These are phyloP conservation scores for Euphorbia pulcherrima DNA, from an alignment of 345 rosid species.

Conservation along the genomic window DNA sequence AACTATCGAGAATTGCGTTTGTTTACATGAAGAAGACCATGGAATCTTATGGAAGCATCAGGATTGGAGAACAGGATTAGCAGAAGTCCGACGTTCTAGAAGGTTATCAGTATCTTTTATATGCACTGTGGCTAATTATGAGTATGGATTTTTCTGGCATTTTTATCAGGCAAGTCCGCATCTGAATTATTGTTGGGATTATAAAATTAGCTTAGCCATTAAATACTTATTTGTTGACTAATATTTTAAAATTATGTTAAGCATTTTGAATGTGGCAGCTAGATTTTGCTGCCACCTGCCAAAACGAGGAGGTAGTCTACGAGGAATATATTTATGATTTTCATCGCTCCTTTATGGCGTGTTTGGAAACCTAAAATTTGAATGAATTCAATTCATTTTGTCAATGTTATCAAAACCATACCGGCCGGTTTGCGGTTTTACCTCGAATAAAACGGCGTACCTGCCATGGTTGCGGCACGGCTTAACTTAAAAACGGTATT, in stretches of 20 bases:
- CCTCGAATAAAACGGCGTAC: too few species aligned
- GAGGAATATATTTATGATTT: neutral
- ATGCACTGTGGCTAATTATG: constrained; percentile 90
- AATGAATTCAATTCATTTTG: too few species aligned
- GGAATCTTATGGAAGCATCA: constrained; percentile 96
- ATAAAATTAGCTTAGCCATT: constrained; percentile 3
- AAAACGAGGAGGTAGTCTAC: constrained; percentile 13
- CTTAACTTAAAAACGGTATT: too few species aligned
- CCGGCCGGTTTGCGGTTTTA: too few species aligned
- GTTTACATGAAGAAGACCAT: constrained; percentile 93
- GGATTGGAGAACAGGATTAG: constrained; percentile 97
- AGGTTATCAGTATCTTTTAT: constrained; percentile 78
- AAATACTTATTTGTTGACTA: neutral
- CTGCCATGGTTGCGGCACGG: too few species aligned
- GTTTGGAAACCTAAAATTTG: too few species aligned
- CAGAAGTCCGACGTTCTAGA: constrained; percentile 92
- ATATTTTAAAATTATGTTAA: constrained; percentile 8
- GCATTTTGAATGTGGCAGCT: constrained; percentile 10
- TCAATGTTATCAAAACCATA: too few species aligned
- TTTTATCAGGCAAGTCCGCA: constrained; percentile 68
- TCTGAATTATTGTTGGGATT: constrained; percentile 9
- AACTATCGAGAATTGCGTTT: constrained; percentile 86
- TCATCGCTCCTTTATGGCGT: neutral
- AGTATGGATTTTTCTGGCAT: constrained; percentile 92
- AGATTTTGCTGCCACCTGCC: constrained; percentile 13